Percentiles rank a stretch among this genome's conserved stretches.
Conservation (phyloP, 179 eudicot species). For the Dionaea muscipula region DNA sequence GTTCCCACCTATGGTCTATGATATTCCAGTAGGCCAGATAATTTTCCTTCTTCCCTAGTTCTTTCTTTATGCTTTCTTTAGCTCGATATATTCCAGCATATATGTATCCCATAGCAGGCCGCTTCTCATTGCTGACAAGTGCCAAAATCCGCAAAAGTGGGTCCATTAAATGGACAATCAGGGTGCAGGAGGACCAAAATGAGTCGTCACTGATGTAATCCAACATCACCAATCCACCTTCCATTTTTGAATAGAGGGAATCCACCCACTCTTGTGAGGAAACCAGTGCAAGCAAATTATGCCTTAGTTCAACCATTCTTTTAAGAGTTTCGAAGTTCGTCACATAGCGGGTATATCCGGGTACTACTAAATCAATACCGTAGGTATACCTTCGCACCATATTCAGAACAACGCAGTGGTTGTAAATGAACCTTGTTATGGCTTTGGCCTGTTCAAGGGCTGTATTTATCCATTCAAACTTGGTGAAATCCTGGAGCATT, state of each 20-base stretch:
- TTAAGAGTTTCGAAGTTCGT: constrained; percentile 61
- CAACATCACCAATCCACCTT: constrained; percentile 53
- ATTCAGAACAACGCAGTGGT: constrained; percentile 51
- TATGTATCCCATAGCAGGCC: constrained; percentile 80
- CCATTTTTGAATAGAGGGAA: constrained; percentile 60
- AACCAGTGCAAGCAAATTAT: constrained; percentile 70
- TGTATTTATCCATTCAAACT: constrained; percentile 46
- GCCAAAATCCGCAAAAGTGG: constrained; percentile 57
- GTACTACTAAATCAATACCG: constrained; percentile 69
- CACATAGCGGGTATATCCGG: constrained; percentile 34
- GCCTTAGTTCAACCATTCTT: constrained; percentile 55
- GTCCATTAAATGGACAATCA: constrained; percentile 44
- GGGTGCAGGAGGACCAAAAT: constrained; percentile 70
- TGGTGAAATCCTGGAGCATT: constrained; percentile 62
- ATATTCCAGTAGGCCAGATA: constrained; percentile 72
- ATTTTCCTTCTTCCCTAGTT: constrained; percentile 42
- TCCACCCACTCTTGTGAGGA: constrained; percentile 96
- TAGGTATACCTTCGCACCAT: constrained; percentile 78
- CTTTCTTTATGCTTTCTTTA: constrained; percentile 66
- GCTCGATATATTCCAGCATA: constrained; percentile 74
- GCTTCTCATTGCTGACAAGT: constrained; percentile 49
- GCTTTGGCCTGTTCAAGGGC: constrained; percentile 56
- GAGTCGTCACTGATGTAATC: constrained; percentile 56
- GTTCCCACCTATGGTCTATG: constrained; percentile 69
- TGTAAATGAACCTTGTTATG: constrained; percentile 69